phyloP scores from a whole-genome alignment of 176 grass and related monocot genomes.

The Zizania latifolia region DNA sequence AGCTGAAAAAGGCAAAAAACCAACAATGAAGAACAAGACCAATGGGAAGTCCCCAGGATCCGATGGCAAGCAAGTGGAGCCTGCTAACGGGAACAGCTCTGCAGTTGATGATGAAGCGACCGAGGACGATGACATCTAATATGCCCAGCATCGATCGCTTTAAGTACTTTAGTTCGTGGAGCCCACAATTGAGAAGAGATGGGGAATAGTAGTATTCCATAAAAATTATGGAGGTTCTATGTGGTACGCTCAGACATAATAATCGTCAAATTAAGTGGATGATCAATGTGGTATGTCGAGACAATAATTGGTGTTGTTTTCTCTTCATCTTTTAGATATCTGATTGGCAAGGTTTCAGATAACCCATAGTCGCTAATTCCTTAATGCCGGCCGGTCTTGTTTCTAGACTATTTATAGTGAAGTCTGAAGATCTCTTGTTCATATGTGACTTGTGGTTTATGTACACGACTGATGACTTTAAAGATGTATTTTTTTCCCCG shows the following conservation, averaged over 20 bases:
- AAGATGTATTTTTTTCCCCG: neutral
- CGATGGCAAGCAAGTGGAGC: conserved; percentile 53
- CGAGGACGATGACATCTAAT: conserved; percentile 44
- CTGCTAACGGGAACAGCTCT: conserved; percentile 44
- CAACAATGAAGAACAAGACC: conserved; percentile 47
- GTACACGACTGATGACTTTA: conserved; percentile 2
- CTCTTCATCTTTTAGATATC: neutral
- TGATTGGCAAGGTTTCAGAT: neutral
- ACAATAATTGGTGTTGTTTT: neutral
- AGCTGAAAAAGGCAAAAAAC: conserved; percentile 69
- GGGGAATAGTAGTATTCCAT: too few species aligned
- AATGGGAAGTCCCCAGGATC: conserved; percentile 46
- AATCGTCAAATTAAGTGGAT: too few species aligned
- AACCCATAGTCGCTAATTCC: neutral
- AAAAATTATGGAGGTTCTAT: too few species aligned
- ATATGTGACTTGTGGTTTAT: neutral
- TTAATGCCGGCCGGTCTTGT: neutral
- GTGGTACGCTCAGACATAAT: neutral
- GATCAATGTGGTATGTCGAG: neutral
- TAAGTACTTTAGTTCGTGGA: neutral
- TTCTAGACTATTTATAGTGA: neutral
- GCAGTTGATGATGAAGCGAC: conserved; percentile 70
- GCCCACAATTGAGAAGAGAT: neutral
- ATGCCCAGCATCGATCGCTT: neutral
- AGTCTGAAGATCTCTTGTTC: neutral